These are phyloP conservation scores for Saccharomyces eubayanus DNA, from an alignment of 805 yeast species.

Conservation along the genomic window DNA sequence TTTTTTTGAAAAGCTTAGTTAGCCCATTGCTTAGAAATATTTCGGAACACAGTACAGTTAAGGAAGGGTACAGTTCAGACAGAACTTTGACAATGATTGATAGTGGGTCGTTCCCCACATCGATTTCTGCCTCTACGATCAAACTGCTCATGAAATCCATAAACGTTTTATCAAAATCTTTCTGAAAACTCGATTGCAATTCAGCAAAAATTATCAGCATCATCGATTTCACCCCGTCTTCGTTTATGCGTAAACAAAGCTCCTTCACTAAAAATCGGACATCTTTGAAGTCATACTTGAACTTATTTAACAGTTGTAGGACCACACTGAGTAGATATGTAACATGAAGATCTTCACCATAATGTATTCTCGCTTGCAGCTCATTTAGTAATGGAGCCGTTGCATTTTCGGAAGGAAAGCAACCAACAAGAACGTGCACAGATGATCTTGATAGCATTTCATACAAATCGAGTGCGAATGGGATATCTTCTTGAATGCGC, in stretches of 20 bases:
- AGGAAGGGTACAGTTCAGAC: constrained; percentile 23
- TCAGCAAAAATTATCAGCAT: constrained; percentile 16
- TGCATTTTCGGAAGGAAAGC: constrained; percentile 13
- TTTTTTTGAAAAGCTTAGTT: constrained; percentile 19
- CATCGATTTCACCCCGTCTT: constrained; percentile 15
- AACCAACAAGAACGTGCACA: constrained; percentile 18
- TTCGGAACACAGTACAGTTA: constrained; percentile 22
- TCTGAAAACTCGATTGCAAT: constrained; percentile 11
- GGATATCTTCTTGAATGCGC: constrained; percentile 10
- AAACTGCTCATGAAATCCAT: constrained; percentile 15
- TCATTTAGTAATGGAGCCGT: constrained; percentile 14
- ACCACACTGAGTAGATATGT: constrained; percentile 18
- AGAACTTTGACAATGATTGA: constrained; percentile 15
- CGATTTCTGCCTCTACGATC: constrained; percentile 21
- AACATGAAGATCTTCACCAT: constrained; percentile 13
- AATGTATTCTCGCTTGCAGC: constrained; percentile 14
- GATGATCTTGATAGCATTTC: constrained; percentile 13
- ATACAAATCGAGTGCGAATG: constrained; percentile 16
- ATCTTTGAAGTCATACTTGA: constrained; percentile 19
- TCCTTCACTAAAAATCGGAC: constrained; percentile 21
- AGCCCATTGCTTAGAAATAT: constrained; percentile 26
- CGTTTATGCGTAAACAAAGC: constrained; percentile 15
- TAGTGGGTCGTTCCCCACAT: constrained; percentile 18
- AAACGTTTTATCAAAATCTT: constrained; percentile 15
- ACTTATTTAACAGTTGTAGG: constrained; percentile 23